These are phyloP conservation scores for Fusarium nygamai DNA, from an alignment of 2,329 filamentous ascomycete species.

Conservation along the genomic window DNA sequence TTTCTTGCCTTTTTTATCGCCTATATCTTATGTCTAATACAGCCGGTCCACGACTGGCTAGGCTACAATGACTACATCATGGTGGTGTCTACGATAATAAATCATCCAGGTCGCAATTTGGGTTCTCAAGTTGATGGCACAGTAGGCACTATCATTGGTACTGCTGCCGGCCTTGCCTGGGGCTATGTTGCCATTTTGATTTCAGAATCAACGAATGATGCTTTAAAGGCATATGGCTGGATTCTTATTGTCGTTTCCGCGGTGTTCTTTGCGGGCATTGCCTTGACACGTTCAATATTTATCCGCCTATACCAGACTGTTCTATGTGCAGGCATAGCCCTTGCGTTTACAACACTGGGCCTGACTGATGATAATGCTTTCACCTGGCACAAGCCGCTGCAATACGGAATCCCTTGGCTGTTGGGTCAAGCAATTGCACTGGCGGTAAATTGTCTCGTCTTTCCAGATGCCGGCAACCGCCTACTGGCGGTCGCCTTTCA, in stretches of 20 bases:
- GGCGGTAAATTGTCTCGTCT: conserved; percentile 57
- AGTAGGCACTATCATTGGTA: conserved; percentile 62
- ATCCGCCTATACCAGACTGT: conserved; percentile 66
- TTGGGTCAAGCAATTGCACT: conserved; percentile 65
- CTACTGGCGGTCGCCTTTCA: conserved; percentile 60
- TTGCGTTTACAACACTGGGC: conserved; percentile 63
- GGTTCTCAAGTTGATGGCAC: conserved; percentile 67
- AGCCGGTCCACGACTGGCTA: conserved; percentile 58
- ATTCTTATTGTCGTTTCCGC: conserved; percentile 66
- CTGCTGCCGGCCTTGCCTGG: conserved; percentile 64
- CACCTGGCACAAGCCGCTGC: conserved; percentile 60
- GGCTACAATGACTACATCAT: conserved; percentile 66
- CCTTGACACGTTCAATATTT: conserved; percentile 64
- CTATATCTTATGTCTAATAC: conserved; percentile 65
- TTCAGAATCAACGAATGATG: conserved; percentile 59
- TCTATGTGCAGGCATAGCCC: conserved; percentile 64
- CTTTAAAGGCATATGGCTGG: conserved; percentile 61
- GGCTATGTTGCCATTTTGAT: conserved; percentile 64
- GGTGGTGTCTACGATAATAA: conserved; percentile 65
- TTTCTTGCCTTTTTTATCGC: conserved; percentile 67
- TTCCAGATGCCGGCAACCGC: conserved; percentile 66
- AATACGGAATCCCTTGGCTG: conserved; percentile 65
- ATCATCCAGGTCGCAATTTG: conserved; percentile 65
- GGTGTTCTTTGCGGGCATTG: conserved; percentile 61
- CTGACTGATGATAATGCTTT: conserved; percentile 56